A percentile compares a stretch with the other conserved stretches of the same genome.
Conservation (phyloP, 2,329 filamentous ascomycete genomes). For the Fusarium austroafricanum region DNA sequence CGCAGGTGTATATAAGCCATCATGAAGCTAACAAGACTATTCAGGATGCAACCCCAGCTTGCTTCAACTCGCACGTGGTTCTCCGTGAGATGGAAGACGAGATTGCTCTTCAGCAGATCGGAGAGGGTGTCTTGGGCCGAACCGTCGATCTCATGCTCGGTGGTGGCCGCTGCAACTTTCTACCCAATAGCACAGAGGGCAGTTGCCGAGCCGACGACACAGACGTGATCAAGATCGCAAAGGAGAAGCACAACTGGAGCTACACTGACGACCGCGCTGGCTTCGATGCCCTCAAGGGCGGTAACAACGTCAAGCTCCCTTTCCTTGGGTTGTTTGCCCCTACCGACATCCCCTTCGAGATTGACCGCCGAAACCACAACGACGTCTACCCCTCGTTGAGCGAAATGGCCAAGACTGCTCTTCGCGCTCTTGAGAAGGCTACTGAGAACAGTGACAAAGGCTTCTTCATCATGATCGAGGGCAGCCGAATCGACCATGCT, state of each 20-base stretch:
- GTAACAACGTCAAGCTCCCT: conserved; percentile 78
- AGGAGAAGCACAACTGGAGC: conserved; percentile 80
- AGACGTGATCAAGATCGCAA: conserved; percentile 80
- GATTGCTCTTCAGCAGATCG: conserved; percentile 92
- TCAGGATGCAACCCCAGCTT: conserved; percentile 95
- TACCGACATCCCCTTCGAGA: conserved; percentile 89
- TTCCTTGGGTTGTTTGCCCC: conserved; percentile 86
- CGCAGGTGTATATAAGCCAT: neutral
- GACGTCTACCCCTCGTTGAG: conserved; percentile 88
- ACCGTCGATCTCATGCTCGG: conserved; percentile 94
- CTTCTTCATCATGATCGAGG: conserved; percentile 99
- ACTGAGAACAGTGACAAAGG: conserved; percentile 88
- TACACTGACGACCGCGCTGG: conserved; percentile 78
- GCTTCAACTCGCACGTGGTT: conserved; percentile 90
- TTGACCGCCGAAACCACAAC: conserved; percentile 84
- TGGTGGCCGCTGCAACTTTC: conserved; percentile 91
- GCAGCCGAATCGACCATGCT: conserved; percentile 94
- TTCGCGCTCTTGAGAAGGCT: conserved; percentile 82
- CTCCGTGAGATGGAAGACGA: conserved; percentile 84
- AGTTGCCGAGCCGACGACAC: conserved; percentile 84
- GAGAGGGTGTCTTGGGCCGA: conserved; percentile 85
- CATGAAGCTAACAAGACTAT: conserved; percentile 55
- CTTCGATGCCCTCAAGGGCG: conserved; percentile 79
- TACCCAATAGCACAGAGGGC: conserved; percentile 82
- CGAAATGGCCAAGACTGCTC: conserved; percentile 88